These are phyloP conservation scores for Erodium texanum DNA, from an alignment of 441 rosid species.

Conservation along the genomic window DNA sequence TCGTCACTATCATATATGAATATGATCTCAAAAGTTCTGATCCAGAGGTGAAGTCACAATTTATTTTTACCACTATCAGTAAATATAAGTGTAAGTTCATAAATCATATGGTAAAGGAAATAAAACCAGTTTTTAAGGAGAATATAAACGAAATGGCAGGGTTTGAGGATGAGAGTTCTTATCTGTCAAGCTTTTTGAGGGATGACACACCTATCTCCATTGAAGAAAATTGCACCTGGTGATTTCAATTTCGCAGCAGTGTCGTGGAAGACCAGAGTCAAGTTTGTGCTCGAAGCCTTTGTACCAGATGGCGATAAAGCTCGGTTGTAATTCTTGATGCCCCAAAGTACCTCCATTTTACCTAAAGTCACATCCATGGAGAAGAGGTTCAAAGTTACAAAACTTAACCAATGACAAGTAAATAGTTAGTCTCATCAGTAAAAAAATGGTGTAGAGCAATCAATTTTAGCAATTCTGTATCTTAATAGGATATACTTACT, in stretches of 20 bases:
- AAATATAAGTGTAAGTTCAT: too few species aligned
- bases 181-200: neutral
- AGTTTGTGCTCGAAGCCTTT: neutral
- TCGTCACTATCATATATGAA: too few species aligned
- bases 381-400: neutral
- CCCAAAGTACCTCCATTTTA: conserved; percentile 2
- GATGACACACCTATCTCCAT: neutral
- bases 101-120: too few species aligned
- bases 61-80: too few species aligned
- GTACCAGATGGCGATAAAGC: neutral
- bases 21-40: too few species aligned
- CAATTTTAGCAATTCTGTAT: too few species aligned
- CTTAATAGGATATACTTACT: neutral
- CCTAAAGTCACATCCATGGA: conserved; percentile 1
- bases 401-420: too few species aligned
- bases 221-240: neutral
- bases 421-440: too few species aligned
- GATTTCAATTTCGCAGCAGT: neutral
- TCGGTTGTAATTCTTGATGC: neutral
- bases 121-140: too few species aligned
- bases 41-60: too few species aligned
- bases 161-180: conserved; percentile 1
- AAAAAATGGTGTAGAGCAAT: too few species aligned
- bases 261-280: neutral
- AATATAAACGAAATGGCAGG: too few species aligned